Evolutionary conservation across 2,329 filamentous ascomycete genomes (phyloP).

Genomic region (Penicillium decumbens): DNA sequence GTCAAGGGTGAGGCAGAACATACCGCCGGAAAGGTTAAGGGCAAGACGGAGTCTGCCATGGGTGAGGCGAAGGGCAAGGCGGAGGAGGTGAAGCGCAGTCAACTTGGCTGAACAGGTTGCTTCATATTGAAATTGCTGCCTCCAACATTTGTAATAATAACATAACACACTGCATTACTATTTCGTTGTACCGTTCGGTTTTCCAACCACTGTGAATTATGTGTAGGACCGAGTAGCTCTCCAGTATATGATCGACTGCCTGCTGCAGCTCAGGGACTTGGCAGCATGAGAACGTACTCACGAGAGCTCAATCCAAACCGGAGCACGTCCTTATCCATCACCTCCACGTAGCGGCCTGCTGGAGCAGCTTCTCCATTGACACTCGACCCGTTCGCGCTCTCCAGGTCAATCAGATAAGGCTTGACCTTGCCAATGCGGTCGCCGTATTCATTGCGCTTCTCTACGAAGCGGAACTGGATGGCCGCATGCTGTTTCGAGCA

Average conservation of each 20-base stretch:
- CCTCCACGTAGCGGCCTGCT: conserved; percentile 73
- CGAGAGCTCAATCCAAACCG: conserved; percentile 81
- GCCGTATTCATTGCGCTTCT: conserved; percentile 79
- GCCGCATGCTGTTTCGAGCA: conserved; percentile 94
- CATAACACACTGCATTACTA: not conserved
- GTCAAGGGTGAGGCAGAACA: conserved; percentile 4
- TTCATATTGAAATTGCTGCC: not conserved
- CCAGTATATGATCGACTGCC: too few species aligned
- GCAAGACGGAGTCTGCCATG: conserved; percentile 18
- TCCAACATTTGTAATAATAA: not conserved
- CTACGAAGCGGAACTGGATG: conserved; percentile 82
- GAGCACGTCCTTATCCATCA: conserved; percentile 83
- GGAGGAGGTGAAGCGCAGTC: conserved; percentile 20
- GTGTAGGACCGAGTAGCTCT: not conserved
- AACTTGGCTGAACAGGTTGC: conserved; percentile 6
- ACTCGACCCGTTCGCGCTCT: conserved; percentile 84
- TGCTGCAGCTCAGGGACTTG: conserved; percentile 14
- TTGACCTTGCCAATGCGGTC: conserved; percentile 73
- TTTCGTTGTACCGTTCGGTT: not conserved
- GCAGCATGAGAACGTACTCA: conserved; percentile 94
- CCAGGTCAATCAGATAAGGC: conserved; percentile 89
- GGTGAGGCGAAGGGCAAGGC: conserved; percentile 27
- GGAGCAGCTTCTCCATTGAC: conserved; percentile 74
- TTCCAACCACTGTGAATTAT: not conserved
- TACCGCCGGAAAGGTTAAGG: conserved; percentile 3